Base-by-base conservation (phyloP, 495 filamentous ascomycete species). In the Penicillium coprophilum region DNA sequence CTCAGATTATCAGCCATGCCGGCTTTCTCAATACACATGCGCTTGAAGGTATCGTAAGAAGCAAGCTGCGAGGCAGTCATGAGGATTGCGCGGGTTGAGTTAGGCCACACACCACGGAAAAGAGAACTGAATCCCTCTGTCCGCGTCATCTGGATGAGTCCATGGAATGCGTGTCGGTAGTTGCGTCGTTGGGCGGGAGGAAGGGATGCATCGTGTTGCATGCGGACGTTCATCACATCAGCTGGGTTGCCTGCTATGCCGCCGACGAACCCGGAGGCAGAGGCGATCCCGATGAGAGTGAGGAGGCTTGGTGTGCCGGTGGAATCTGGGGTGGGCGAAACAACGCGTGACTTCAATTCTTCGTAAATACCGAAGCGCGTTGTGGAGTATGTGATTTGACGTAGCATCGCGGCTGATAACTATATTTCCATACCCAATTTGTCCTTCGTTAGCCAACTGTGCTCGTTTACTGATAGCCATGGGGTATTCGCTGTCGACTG, bases 211-310 rank as follows among this genome's bases (percentile, higher is more conserved):
- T 97, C 94, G 76, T 93, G 87, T 72, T 98, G 94, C 94, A 98
- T 98, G 60, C 94, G 91, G 40, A 98, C 94, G 74, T 98, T 98
- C 55, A 97, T 80, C 11, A 98, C 89, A 68, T 98, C 94, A 54
- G 93, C 93, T 0, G 91, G 89, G 72, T 97, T 97, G 54, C 94
- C 94, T 11, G 89, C 88, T 8, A 96, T 69, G 23, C 94, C 94
- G 54, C 94, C 94, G 5, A 96, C 73, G 71, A 96, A 88, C 45
- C 94, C 94, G 2, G 94, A 95, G 19, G 82, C 77, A 12, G 83
- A 86, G 51, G 92, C 87, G 66, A 97, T 89, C 57, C 80, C 86
- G 59, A 97, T 77, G 1, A 98, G 84, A 19, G 84, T 79, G 1
- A 85, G 75, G 45, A 96, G 79, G 4, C 87, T 83, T 0, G 88